A percentile compares a stretch with the other conserved stretches of the same genome.
Conservation (phyloP, 257 asterid genomes). For the Jasminum sambac region DNA sequence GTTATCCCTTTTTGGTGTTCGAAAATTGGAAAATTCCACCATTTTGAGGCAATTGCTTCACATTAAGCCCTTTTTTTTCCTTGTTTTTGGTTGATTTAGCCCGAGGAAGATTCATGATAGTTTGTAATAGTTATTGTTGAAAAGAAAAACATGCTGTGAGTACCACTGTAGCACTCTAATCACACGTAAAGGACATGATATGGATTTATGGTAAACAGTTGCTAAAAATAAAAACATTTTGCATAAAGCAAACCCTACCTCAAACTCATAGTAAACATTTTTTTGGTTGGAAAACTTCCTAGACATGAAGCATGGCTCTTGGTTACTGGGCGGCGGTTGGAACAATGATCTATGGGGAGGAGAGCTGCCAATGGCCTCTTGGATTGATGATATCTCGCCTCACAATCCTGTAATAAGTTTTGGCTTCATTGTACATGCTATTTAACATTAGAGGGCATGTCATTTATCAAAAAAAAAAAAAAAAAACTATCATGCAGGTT, state of each 20-base stretch:
- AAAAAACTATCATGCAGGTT: slow-evolving; percentile 47
- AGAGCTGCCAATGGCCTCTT: slow-evolving; percentile 83
- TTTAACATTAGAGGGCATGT: slow-evolving; percentile 20
- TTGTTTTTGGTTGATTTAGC: slow-evolving; percentile 8
- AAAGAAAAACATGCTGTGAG: background rate
- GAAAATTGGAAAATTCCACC: background rate
- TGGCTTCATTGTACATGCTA: slow-evolving; percentile 16
- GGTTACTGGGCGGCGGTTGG: slow-evolving; percentile 99
- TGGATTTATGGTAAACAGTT: too few relatives aligned
- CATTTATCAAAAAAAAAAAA: slow-evolving; percentile 19
- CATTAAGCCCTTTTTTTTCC: slow-evolving; percentile 12
- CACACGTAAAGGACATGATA: too few relatives aligned
- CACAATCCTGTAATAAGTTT: slow-evolving; percentile 68
- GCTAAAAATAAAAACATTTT: too few relatives aligned
- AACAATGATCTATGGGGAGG: slow-evolving; percentile 97
- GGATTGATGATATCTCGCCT: slow-evolving; percentile 91
- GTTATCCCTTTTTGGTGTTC: background rate
- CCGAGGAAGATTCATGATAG: background rate
- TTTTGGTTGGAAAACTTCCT: slow-evolving; percentile 25
- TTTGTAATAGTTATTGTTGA: background rate
- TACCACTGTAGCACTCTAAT: slow-evolving; percentile 11
- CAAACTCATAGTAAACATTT: too few relatives aligned
- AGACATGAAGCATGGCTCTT: slow-evolving; percentile 69
- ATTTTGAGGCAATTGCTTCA: slow-evolving; percentile 7
- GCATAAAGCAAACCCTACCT: too few relatives aligned